phyloP scores from a whole-genome alignment of 495 filamentous ascomycete species.

The Delitschia confertaspora region DNA sequence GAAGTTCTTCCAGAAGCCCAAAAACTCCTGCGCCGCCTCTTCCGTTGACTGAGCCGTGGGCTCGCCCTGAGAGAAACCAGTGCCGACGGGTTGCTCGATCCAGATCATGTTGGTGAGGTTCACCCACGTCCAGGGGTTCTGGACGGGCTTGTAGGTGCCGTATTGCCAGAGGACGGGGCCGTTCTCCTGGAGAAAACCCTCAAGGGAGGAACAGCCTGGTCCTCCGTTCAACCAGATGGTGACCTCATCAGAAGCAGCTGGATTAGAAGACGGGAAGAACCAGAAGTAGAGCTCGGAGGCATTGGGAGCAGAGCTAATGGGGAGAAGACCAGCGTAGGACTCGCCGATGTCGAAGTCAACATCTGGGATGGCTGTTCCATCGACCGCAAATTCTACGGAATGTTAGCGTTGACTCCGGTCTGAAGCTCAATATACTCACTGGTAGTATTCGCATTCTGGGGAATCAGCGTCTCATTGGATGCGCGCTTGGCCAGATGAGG shows the following conservation, averaged over 20 bases:
- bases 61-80: conserved; percentile 52
- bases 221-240: conserved; percentile 37
- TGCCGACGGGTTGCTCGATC: conserved; percentile 70
- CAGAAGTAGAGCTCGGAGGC: conserved; percentile 36
- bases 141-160: conserved; percentile 32
- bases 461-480: conserved; percentile 25
- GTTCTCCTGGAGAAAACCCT: conserved; percentile 37
- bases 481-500: too few relatives aligned
- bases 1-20: conserved; percentile 58
- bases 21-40: conserved; percentile 50
- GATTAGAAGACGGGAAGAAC: conserved; percentile 34
- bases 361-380: conserved; percentile 35
- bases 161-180: conserved; percentile 38
- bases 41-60: conserved; percentile 47
- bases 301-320: conserved; percentile 31
- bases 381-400: conserved; percentile 31
- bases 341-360: conserved; percentile 39
- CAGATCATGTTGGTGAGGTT: conserved; percentile 72
- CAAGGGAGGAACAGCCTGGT: conserved; percentile 32
- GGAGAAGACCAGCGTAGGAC: conserved; percentile 36
- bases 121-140: conserved; percentile 45
- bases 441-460: conserved; percentile 33
- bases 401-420: neutral
- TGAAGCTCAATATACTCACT: conserved; percentile 13
- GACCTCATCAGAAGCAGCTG: conserved; percentile 24